phyloP scores from a whole-genome alignment of 805 yeast species.

The Starmerella apicola region DNA sequence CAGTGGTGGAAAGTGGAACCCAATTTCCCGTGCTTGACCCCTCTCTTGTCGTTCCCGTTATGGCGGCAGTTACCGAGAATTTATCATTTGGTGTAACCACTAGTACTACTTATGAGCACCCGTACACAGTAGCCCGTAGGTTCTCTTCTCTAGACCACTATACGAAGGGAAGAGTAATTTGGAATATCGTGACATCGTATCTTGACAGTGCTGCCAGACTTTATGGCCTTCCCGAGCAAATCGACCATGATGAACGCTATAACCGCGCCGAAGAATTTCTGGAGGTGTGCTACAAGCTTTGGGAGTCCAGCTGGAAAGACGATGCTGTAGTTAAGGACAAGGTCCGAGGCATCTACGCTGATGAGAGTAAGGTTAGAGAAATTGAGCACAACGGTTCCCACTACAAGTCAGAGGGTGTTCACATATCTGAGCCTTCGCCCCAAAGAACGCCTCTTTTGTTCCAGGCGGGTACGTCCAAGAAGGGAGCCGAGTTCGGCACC shows the following conservation, averaged over 20 bases:
- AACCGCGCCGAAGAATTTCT: conserved; percentile 32
- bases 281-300: conserved; percentile 31
- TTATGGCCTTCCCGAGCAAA: conserved; percentile 29
- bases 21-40: no score
- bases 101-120: no score
- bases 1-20: no score
- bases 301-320: conserved; percentile 36
- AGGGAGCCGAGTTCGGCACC: no score
- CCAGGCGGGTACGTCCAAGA: no score
- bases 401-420: conserved; percentile 26
- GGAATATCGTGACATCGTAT: no score
- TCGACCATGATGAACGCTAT: conserved; percentile 34
- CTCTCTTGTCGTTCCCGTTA: no score
- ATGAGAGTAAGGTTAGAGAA: conserved; percentile 32
- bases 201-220: conserved; percentile 34
- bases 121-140: no score
- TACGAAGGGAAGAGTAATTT: no score
- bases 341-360: conserved; percentile 14
- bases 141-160: no score
- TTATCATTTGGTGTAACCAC: no score
- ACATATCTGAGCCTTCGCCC: conserved; percentile 32
- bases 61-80: no score
- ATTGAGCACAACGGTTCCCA: conserved; percentile 33
- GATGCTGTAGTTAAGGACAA: conserved; percentile 30
- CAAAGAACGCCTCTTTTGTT: conserved; percentile 24